Percentiles rank a stretch among this genome's conserved stretches.
phyloP scores from a whole-genome alignment of 2,329 filamentous ascomycete species.

The Fusarium austroafricanum region DNA sequence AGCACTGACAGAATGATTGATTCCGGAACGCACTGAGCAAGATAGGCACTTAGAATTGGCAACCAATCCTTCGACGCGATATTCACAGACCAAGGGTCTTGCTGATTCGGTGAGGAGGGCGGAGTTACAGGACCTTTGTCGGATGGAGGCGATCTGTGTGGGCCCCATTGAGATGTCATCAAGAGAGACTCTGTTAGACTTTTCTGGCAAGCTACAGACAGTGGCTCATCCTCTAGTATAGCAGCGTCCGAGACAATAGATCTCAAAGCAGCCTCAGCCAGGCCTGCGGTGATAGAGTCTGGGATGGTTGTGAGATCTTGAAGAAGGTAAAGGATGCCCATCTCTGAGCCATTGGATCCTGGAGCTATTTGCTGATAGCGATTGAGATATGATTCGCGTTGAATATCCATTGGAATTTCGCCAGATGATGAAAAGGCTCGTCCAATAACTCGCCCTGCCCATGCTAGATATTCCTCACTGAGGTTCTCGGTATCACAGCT shows the following conservation, averaged over 20 bases:
- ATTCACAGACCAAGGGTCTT: constrained; percentile 49
- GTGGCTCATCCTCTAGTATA: constrained; percentile 58
- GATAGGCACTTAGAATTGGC: constrained; percentile 67
- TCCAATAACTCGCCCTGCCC: constrained; percentile 88
- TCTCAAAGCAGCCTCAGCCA: constrained; percentile 71
- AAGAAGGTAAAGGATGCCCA: constrained; percentile 70
- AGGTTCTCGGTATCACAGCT: constrained; percentile 74
- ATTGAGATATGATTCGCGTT: constrained; percentile 68
- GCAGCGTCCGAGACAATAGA: constrained; percentile 66
- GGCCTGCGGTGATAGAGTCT: constrained; percentile 65
- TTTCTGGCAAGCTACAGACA: constrained; percentile 63
- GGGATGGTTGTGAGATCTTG: constrained; percentile 70
- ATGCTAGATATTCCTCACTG: constrained; percentile 78
- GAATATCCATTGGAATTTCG: constrained; percentile 68
- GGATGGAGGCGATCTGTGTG: constrained; percentile 66
- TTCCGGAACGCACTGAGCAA: constrained; percentile 69
- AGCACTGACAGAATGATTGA: constrained; percentile 78
- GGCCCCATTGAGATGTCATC: constrained; percentile 67
- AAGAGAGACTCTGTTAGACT: constrained; percentile 64
- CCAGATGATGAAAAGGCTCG: constrained; percentile 84
- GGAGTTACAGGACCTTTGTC: constrained; percentile 51
- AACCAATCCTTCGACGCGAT: constrained; percentile 69
- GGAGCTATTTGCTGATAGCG: constrained; percentile 61
- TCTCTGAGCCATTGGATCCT: constrained; percentile 68
- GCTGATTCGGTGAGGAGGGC: constrained; percentile 23